Conservation (phyloP, 768 basidiomycete genomes). For the Tulasnella sp. region DNA sequence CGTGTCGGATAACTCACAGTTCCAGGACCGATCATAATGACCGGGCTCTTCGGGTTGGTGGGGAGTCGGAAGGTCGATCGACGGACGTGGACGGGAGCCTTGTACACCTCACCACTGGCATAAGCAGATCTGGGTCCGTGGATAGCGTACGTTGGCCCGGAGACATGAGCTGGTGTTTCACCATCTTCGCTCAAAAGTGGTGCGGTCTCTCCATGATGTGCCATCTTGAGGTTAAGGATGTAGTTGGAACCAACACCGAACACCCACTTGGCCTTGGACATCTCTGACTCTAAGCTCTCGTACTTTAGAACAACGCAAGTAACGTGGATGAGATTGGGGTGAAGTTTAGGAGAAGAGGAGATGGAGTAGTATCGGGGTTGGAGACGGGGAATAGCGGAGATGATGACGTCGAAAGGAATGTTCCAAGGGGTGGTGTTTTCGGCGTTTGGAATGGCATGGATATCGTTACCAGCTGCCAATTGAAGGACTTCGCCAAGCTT, state of each 20-base stretch:
- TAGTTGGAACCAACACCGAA: constrained; percentile 95
- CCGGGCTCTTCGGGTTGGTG: constrained; percentile 95
- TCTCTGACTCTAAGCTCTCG: constrained; percentile 56
- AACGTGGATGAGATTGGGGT: constrained; percentile 86
- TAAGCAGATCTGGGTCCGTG: constrained; percentile 88
- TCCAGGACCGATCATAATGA: constrained; percentile 98
- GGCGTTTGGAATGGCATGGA: constrained; percentile 51
- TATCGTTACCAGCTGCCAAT: constrained; percentile 77
- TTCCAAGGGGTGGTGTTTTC: constrained; percentile 79
- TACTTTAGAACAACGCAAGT: constrained; percentile 96
- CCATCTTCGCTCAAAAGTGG: constrained; percentile 43
- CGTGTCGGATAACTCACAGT: constrained; percentile 53
- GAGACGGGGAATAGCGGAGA: constrained; percentile 87
- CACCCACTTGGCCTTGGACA: constrained; percentile 57
- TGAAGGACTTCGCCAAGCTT: constrained; percentile 93
- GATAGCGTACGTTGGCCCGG: constrained; percentile 71
- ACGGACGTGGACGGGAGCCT: constrained; percentile 89
- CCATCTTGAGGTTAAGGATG: constrained; percentile 84
- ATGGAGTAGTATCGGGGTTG: constrained; percentile 99
- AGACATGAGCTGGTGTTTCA: constrained; percentile 38
- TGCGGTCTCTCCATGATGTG: constrained; percentile 52
- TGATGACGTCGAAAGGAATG: constrained; percentile 95
- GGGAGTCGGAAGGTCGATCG: constrained; percentile 96
- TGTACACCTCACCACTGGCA: constrained; percentile 61
- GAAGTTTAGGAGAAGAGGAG: constrained; percentile 90